Base-by-base conservation (phyloP, 2,329 filamentous ascomycete genomes). In the Chaetomium sp. region DNA sequence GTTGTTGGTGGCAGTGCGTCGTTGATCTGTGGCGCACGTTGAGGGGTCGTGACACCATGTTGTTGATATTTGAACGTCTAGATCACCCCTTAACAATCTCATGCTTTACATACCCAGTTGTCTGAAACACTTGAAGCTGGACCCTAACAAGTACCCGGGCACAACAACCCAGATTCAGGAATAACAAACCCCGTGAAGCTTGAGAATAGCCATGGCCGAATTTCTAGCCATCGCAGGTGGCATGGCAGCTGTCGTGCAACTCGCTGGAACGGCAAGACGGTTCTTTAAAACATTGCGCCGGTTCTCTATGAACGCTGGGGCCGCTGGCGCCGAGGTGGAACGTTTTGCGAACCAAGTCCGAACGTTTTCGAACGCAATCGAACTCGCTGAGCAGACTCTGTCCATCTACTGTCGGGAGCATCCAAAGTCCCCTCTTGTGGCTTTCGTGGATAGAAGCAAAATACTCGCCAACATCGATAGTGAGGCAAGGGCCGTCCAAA, bases 131-230 rank as follows among this genome's bases (percentile, higher is more conserved):
- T 45, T 2, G 38, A 45, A 19, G 2, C 10, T 35, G 27, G 16
- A 5, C n/a, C n/a, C 42, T n/a, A 47, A 47, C 42, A 50, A 13
- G 12, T 10, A 6, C 23, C 12, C 12, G 10, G 2, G 6, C 12
- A 50, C 5, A 27, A 27, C 47, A 27, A 1, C 21, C 2, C 47
- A 13, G 10, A 1, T 23, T 27, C 21, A 7, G 38, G 29, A 50
- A 13, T 12, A 19, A 29, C 50, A 31, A 23, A 19, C 45, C 19
- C 12, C 19, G n/a, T n/a, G 23, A 12, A 23, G 2, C 16, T 29
- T 31, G 16, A 19, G 9, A 29, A 31, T 5, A 53, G 7, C 12
- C 9, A 63, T 58, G 61, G 55, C 55, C 55, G 61, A 58, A 10
- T 12, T 25, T 16, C 13, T 58, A 10, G 33, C 47, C 3, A 21